These are phyloP conservation scores for Fusarium verrucosum DNA, from an alignment of 2,329 filamentous ascomycete genomes.

Conservation along the genomic window DNA sequence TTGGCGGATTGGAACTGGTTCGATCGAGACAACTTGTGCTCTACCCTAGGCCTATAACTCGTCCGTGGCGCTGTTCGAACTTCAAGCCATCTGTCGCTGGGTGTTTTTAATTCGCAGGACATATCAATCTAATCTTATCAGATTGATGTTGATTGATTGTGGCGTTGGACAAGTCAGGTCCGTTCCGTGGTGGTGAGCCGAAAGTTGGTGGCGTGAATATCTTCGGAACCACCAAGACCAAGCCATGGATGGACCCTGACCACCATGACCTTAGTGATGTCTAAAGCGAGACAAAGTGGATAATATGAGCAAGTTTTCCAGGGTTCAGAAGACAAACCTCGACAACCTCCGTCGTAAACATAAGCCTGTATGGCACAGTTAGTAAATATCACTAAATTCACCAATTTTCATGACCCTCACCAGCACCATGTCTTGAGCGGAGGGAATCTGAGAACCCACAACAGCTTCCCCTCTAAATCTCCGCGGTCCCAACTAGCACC, in stretches of 20 bases:
- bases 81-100: not conserved
- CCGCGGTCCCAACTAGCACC: conserved; percentile 11
- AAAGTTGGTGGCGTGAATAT: not conserved
- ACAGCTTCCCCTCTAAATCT: conserved; percentile 1
- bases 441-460: not conserved
- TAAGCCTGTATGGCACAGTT: not conserved
- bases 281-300: not conserved
- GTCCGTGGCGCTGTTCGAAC: not conserved
- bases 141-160: not conserved
- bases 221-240: not conserved
- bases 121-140: conserved; percentile 26
- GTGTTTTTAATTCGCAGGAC: not conserved
- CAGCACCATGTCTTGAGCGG: not conserved
- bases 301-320: not conserved
- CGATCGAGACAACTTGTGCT: not conserved
- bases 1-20: not conserved
- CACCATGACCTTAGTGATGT: not conserved
- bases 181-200: not conserved
- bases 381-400: not conserved
- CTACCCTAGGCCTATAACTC: conserved; percentile 3
- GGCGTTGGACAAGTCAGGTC: not conserved
- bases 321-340: not conserved
- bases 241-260: not conserved
- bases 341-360: too few relatives aligned
- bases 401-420: too few relatives aligned